A percentile compares a stretch with the other conserved stretches of the same genome.
These are phyloP conservation scores for Apiospora phragmitis DNA, from an alignment of 2,329 filamentous ascomycete genomes.

Conservation along the genomic window DNA sequence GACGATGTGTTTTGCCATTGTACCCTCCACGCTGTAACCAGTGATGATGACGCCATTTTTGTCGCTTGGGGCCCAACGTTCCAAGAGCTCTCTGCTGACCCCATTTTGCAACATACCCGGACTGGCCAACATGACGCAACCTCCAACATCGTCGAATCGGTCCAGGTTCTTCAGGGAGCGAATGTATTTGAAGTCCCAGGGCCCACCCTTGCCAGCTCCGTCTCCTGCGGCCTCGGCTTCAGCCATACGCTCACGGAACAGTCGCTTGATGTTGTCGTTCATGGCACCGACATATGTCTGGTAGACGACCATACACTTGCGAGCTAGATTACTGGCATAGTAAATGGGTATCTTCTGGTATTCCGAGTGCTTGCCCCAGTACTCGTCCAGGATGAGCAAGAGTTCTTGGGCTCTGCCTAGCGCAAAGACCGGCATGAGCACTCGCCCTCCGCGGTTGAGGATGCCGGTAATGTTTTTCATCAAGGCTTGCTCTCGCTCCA, in stretches of 20 bases:
- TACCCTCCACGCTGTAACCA: constrained; percentile 96
- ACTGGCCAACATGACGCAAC: constrained; percentile 95
- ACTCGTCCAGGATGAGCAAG: constrained; percentile 92
- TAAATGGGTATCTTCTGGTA: constrained; percentile 93
- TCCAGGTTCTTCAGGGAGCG: constrained; percentile 90
- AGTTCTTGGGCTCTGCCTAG: constrained; percentile 92
- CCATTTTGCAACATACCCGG: constrained; percentile 99
- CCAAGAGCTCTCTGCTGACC: constrained; percentile 86
- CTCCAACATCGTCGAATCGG: constrained; percentile 91
- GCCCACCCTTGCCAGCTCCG: constrained; percentile 73
- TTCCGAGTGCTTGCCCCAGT: constrained; percentile 88
- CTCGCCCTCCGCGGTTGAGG: constrained; percentile 86
- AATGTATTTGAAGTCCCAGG: constrained; percentile 97
- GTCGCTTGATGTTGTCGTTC: constrained; percentile 97
- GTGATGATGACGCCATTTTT: constrained; percentile 99
- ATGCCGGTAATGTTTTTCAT: constrained; percentile 96
- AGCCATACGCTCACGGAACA: constrained; percentile 91
- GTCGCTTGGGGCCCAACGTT: constrained; percentile 93
- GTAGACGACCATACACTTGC: constrained; percentile 98
- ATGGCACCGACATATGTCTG: constrained; percentile 98
- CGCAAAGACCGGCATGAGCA: constrained; percentile 93
- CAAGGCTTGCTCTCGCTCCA: constrained; percentile 88
- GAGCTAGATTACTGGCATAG: constrained; percentile 91
- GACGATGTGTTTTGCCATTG: constrained; percentile 95
- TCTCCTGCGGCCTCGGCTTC: constrained; percentile 83